These are phyloP conservation scores for Rhodomyrtus psidioides DNA, from an alignment of 441 rosid species.

Conservation along the genomic window DNA sequence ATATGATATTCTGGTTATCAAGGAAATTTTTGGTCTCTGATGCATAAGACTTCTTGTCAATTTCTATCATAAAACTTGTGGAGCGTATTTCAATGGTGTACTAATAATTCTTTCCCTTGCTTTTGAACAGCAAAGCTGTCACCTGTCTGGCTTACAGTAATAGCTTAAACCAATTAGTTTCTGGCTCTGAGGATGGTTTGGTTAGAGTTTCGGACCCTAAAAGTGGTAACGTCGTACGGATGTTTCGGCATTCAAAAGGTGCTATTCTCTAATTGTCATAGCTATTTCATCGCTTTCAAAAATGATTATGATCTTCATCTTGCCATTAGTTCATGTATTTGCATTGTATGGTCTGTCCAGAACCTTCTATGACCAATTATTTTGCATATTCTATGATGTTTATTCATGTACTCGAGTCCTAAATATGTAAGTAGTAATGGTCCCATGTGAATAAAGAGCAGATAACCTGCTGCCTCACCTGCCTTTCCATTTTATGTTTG, in stretches of 20 bases:
- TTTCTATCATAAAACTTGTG: not conserved
- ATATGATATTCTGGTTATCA: not conserved
- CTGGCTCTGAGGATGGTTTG: slow-evolving; percentile 80
- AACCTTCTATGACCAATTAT: not conserved
- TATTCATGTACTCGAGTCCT: not conserved
- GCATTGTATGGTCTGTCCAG: not conserved
- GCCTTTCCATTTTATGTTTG: not conserved
- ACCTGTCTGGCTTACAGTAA: slow-evolving; percentile 62
- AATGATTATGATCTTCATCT: not conserved
- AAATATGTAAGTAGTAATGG: not conserved
- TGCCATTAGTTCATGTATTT: not conserved
- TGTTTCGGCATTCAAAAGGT: slow-evolving; percentile 65
- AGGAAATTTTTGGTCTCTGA: not conserved
- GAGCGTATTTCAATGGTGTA: not conserved
- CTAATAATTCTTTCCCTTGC: not conserved
- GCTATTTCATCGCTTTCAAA: not conserved
- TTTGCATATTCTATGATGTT: not conserved
- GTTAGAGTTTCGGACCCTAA: slow-evolving; percentile 61
- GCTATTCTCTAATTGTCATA: not conserved
- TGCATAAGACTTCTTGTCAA: not conserved
- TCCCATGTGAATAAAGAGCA: not conserved
- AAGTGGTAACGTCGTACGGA: slow-evolving; percentile 36
- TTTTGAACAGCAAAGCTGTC: slow-evolving; percentile 52
- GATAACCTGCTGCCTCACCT: not conserved
- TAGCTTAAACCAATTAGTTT: slow-evolving; percentile 48